These are phyloP conservation scores for Viridothelium virens DNA, from an alignment of 495 filamentous ascomycete species.

Conservation along the genomic window DNA sequence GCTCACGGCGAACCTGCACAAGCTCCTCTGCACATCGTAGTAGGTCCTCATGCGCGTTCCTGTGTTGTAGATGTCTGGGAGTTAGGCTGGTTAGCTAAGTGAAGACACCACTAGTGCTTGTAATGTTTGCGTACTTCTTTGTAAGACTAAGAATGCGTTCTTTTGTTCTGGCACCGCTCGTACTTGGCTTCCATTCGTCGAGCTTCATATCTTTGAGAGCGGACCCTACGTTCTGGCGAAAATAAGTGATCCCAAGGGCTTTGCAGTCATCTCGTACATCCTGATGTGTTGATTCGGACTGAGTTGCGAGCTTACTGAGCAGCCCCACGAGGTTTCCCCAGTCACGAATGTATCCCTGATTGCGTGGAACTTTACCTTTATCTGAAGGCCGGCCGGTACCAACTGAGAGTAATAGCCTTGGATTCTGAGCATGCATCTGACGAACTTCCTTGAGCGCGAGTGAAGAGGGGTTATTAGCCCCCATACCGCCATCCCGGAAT, in stretches of 20 bases:
- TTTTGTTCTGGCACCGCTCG: background rate
- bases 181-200: constrained; percentile 1
- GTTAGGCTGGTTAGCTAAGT: background rate
- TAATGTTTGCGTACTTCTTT: background rate
- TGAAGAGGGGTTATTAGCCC: constrained; percentile 3
- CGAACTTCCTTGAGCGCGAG: constrained; percentile 5
- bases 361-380: background rate
- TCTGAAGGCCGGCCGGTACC: background rate
- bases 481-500: constrained; percentile 3
- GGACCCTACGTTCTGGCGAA: background rate
- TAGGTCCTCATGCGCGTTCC: background rate
- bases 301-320: background rate
- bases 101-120: background rate
- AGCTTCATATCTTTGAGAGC: constrained; percentile 7
- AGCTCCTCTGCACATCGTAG: constrained; percentile 1
- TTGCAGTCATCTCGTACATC: background rate
- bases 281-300: constrained; percentile 1
- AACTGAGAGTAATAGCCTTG: background rate
- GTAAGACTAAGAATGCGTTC: background rate
- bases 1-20: constrained; percentile 2
- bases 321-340: background rate
- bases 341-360: background rate
- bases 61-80: background rate
- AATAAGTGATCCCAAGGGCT: background rate
- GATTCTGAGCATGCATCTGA: constrained; percentile 7